A percentile compares a stretch with the other conserved stretches of the same genome.
Evolutionary conservation across 1,284 basidiomycete genomes (phyloP).

Genomic region (Moesziomyces antarcticus): DNA sequence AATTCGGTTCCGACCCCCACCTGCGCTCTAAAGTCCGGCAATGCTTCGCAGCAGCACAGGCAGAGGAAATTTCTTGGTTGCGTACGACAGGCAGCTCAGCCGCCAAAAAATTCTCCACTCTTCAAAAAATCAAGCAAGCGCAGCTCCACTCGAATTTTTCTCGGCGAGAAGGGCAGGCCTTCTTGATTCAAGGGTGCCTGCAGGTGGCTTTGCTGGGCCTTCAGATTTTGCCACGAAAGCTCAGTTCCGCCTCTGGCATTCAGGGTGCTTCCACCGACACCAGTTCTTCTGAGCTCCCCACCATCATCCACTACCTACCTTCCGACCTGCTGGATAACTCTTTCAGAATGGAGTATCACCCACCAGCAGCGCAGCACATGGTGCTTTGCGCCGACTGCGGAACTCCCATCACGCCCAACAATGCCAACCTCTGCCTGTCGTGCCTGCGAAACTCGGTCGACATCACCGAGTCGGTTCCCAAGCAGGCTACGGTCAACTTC

Average conservation of each 20-base stretch:
- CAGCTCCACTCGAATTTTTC: neutral
- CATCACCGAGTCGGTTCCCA: conserved; percentile 97
- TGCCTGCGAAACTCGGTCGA: conserved; percentile 92
- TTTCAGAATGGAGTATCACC: conserved; percentile 57
- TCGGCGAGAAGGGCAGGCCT: neutral
- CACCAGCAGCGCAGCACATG: conserved; percentile 62
- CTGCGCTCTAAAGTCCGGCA: conserved; percentile 1
- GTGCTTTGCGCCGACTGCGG: conserved; percentile 72
- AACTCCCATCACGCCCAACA: conserved; percentile 93
- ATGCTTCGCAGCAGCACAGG: neutral
- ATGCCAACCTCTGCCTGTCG: conserved; percentile 93
- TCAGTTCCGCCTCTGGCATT: neutral
- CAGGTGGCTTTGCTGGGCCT: neutral
- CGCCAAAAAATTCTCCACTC: conserved; percentile 36
- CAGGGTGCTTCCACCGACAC: neutral
- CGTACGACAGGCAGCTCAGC: neutral
- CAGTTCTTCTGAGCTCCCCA: neutral
- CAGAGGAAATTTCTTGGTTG: neutral
- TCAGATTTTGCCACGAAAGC: conserved; percentile 13
- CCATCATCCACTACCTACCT: neutral
- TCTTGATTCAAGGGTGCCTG: neutral
- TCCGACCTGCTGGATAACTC: neutral
- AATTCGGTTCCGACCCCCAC: neutral
- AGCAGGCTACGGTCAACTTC: conserved; percentile 93
- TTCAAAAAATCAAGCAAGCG: conserved; percentile 6